Evolutionary conservation across 2,329 filamentous ascomycete species (phyloP).

Genomic region (Aureobasidium sp.): DNA sequence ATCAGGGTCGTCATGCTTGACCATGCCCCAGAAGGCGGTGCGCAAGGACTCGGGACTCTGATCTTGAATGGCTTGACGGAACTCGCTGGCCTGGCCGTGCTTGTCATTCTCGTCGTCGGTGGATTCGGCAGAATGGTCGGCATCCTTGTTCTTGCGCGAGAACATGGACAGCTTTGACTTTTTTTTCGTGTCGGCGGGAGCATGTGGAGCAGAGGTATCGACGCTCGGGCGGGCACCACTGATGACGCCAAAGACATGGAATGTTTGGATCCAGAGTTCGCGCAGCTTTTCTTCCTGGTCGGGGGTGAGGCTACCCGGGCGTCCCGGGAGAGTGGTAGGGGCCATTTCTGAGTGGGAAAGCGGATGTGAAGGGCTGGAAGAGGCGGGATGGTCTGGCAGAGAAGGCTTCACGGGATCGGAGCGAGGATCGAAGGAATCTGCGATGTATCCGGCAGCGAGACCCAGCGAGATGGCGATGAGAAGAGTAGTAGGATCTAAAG

Average conservation of each 20-base stretch:
- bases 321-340: slow-evolving; percentile 53
- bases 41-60: slow-evolving; percentile 72
- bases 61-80: slow-evolving; percentile 70
- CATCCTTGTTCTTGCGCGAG: slow-evolving; percentile 48
- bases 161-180: slow-evolving; percentile 73
- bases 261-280: slow-evolving; percentile 72
- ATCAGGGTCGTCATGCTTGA: slow-evolving; percentile 93
- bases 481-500: slow-evolving; percentile 22
- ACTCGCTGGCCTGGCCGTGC: slow-evolving; percentile 82
- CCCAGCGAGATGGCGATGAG: slow-evolving; percentile 22
- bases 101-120: slow-evolving; percentile 64
- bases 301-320: slow-evolving; percentile 77
- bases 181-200: slow-evolving; percentile 33
- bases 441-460: slow-evolving; percentile 22
- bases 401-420: slow-evolving; percentile 5
- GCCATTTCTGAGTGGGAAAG: slow-evolving; percentile 28
- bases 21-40: slow-evolving; percentile 81
- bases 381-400: slow-evolving; percentile 11
- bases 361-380: slow-evolving; percentile 1
- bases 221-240: slow-evolving; percentile 22
- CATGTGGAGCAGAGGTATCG: slow-evolving; percentile 20
- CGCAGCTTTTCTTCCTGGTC: slow-evolving; percentile 85
- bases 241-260: slow-evolving; percentile 65
- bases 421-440: slow-evolving; percentile 17
- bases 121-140: slow-evolving; percentile 24